Evolutionary conservation across 257 asterid genomes (phyloP).

Genomic region (Mitragyna speciosa): DNA sequence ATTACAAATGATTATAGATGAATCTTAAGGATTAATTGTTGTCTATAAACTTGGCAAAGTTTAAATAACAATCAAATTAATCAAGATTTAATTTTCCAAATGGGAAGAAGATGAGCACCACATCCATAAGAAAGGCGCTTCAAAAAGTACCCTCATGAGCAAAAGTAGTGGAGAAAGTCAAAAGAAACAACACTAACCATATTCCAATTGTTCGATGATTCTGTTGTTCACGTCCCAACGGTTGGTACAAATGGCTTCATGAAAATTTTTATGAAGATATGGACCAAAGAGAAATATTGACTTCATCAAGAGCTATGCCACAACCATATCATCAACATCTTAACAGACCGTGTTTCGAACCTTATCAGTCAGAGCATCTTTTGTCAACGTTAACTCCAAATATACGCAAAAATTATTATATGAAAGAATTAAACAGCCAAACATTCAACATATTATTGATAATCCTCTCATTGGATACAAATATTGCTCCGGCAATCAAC

Average conservation of each 20-base stretch:
- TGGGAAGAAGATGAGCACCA: background rate
- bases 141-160: background rate
- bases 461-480: background rate
- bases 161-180: background rate
- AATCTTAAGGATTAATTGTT: background rate
- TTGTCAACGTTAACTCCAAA: background rate
- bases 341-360: background rate
- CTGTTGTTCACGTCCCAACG: background rate
- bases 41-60: background rate
- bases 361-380: background rate
- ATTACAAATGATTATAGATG: background rate
- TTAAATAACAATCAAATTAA: background rate
- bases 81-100: background rate
- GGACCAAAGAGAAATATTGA: background rate
- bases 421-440: background rate
- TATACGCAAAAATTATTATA: background rate
- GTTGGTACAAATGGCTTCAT: background rate
- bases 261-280: background rate
- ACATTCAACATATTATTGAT: background rate
- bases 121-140: too few relatives aligned
- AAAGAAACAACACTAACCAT: background rate
- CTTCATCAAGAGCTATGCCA: background rate
- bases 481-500: background rate
- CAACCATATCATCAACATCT: background rate
- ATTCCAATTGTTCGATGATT: background rate